Evolutionary conservation across 768 basidiomycete genomes (phyloP).

Genomic region (Pleurotus pulmonarius): DNA sequence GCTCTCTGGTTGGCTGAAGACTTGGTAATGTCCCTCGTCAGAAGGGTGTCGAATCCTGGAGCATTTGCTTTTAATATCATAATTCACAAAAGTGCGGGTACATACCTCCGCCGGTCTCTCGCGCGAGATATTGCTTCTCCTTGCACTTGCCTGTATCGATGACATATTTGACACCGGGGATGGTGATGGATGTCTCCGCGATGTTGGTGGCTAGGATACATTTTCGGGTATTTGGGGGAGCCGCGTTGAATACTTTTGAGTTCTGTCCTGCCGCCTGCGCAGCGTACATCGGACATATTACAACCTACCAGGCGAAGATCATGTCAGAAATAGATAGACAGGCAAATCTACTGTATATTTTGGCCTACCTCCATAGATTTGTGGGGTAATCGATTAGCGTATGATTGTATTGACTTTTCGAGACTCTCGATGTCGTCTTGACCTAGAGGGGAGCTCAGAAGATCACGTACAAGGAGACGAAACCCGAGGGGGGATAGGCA

Average conservation of each 20-base stretch:
- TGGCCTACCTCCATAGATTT: slow-evolving; percentile 45
- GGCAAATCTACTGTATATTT: background rate
- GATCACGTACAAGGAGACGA: too few relatives aligned
- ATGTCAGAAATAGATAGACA: background rate
- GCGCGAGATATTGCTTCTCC: slow-evolving; percentile 83
- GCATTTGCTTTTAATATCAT: too few relatives aligned
- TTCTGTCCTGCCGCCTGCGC: slow-evolving; percentile 78
- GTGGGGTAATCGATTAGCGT: slow-evolving; percentile 65
- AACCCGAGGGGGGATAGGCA: background rate
- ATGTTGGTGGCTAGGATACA: slow-evolving; percentile 97
- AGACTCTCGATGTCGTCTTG: slow-evolving; percentile 96
- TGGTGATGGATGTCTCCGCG: slow-evolving; percentile 96
- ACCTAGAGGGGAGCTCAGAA: slow-evolving; percentile 37
- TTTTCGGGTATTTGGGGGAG: slow-evolving; percentile 72
- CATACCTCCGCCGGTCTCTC: slow-evolving; percentile 64
- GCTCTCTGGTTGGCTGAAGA: slow-evolving; percentile 92
- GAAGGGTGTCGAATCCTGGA: slow-evolving; percentile 82
- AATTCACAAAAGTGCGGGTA: background rate
- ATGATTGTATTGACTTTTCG: slow-evolving; percentile 66
- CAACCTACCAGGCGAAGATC: slow-evolving; percentile 42
- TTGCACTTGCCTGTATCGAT: slow-evolving; percentile 96
- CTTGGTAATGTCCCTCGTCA: slow-evolving; percentile 80
- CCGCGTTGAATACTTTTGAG: slow-evolving; percentile 66
- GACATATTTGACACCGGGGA: slow-evolving; percentile 92
- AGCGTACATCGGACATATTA: slow-evolving; percentile 81